Conservation (phyloP, 202 grass and related monocot species). For the Carex arenaria region DNA sequence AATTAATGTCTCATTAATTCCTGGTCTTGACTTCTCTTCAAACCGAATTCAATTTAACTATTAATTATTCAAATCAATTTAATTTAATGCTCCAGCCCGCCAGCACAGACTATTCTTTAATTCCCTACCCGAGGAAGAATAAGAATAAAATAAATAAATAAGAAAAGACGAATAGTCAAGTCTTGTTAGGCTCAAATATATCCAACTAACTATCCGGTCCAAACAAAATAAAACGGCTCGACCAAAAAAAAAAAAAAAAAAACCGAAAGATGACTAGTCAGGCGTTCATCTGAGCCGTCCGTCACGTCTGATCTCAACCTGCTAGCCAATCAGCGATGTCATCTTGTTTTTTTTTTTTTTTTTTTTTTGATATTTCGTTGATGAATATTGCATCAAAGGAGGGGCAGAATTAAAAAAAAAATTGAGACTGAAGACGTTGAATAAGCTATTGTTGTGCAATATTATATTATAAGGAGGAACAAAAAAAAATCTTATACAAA, state of each 20-base stretch:
- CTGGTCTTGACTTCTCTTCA: conserved; percentile 11
- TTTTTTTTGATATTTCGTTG: too few species aligned
- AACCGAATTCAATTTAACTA: conserved; percentile 13
- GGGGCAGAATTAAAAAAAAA: too few species aligned
- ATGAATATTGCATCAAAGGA: too few species aligned
- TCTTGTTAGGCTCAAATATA: neutral
- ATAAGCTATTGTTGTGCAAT: too few species aligned
- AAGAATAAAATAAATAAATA: neutral
- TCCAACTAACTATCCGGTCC: neutral
- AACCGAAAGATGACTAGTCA: neutral
- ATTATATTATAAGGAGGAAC: too few species aligned
- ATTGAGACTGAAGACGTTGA: too few species aligned
- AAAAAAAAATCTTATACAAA: too few species aligned
- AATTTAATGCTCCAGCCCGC: neutral
- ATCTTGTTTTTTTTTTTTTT: too few species aligned
- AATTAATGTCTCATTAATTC: conserved; percentile 19
- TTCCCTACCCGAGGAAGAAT: neutral
- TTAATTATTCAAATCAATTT: neutral
- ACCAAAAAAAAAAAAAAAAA: neutral
- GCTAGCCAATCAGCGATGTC: too few species aligned
- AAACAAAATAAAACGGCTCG: neutral
- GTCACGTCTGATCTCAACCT: neutral
- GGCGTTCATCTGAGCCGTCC: neutral
- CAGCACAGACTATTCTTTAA: neutral
- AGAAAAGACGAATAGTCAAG: neutral